Evolutionary conservation across 2,329 filamentous ascomycete species (phyloP), one percentile per base, ranked within the genome.

Genomic region (Clarireedia homoeocarpa): DNA sequence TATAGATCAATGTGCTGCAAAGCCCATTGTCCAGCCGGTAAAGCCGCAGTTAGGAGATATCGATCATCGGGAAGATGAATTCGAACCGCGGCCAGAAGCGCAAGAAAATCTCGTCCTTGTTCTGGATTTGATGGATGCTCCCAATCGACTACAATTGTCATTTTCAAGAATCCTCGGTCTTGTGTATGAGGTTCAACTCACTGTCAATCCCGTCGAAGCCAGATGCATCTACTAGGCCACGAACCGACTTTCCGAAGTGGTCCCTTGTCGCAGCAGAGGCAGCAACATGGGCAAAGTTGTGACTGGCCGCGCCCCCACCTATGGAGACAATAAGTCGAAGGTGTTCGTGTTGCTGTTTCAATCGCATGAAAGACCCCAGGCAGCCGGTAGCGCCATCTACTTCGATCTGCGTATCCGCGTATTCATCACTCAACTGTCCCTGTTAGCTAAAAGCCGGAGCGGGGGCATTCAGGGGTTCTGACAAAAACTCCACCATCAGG

Each of bases 251-350:
- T 17, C 82, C 86, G 75, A 94, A 91, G 63, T 80, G 85, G 64
- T 89, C 82, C 56, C 87, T 76, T 4, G 78, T 71, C 10, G 78
- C 68, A 26, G 80, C 75, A 67, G 77, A 81, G 44, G 78, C 76
- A 23, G 88, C 86, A 47, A 91, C 84, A 20, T 75, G 69, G 5
- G 87, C 81, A 64, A 89, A 92, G 51, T 82, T 77, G 60, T 84
- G 78, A 59, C 81, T 82, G 5, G 85, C 86, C 34, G 69, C 72
- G 24, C 79, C 81, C 5, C 89, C 89, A 17, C 89, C 89, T 58
- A 94, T 79, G 2, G 89, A 92, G 26, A 94, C 73, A 14, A 92
- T 77, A n/a, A 91, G 80, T 63, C 86, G 85, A 53, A 94, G 75
- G 66, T 87, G 81, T 34, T 79, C 79, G 66, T 91, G 83, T 62